Base-by-base conservation (phyloP, 2,329 filamentous ascomycete species). In the Fusarium annulatum region DNA sequence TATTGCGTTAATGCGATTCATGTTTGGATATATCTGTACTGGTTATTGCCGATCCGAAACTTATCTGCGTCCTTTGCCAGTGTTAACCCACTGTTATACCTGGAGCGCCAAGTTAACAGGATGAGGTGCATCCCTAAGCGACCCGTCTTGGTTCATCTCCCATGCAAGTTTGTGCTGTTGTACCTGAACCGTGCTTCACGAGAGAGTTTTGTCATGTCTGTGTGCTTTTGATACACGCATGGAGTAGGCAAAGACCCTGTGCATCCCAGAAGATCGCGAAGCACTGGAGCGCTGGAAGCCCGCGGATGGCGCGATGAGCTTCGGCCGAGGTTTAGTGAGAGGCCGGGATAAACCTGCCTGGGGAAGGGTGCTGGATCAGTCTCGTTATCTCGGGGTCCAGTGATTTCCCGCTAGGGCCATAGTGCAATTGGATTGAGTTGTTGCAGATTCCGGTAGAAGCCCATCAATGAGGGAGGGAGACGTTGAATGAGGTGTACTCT, bases 301-400 rank as follows among this genome's bases (percentile, higher is more conserved):
- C 56, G 42, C 34, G 48, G 46, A 76, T 76, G 74, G 74, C 67
- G 74, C 74, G 65, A 76, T 73, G 57, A 62, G 64, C 61, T 72
- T 74, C 53, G 71, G 71, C 71, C 71, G 65, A 76, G 63, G 72
- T 59, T 67, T 64, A 64, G 64, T 67, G 52, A 69, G 43, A 64
- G 21, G 45, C 61, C 48, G 28, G 64, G 65, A 63, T 58, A 61
- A 61, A 56, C 48, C 52, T 63, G 58, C 67, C 51, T 21, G 34
- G 59, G 60, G 56, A 70, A 62, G 34, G 49, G 42, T 46, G 33
- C 52, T 69, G 59, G 51, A 45, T 36, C 14, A 26, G 39, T 36
- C 45, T 33, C 34, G 30, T 33, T 43, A 43, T 61, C 43, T 68
- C 28, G 60, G 59, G 56, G 55, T 73, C 55, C 42, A 61, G 42